Conservation (phyloP, 2,329 filamentous ascomycete genomes). For the Claviceps fusiformis region DNA sequence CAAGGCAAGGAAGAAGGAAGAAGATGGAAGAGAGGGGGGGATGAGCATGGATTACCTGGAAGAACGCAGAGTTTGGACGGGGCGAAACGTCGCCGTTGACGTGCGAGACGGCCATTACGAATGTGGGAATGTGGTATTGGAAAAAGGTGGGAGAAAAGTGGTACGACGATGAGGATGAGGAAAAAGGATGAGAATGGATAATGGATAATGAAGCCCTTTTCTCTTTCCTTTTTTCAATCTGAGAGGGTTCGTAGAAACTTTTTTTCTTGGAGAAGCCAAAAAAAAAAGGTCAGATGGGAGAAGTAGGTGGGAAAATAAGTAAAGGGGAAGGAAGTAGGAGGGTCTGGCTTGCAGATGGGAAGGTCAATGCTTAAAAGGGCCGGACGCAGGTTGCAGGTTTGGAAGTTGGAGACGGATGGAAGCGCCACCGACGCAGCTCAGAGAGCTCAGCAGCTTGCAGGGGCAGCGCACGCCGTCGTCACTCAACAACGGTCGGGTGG, state of each 20-base stretch:
- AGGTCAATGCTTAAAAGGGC: neutral
- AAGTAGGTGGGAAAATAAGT: neutral
- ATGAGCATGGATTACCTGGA: conserved; percentile 25
- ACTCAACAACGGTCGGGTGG: neutral
- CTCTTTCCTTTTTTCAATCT: too few relatives aligned
- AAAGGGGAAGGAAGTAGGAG: neutral
- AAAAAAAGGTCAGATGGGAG: too few relatives aligned
- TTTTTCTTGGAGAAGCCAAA: too few relatives aligned
- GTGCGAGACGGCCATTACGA: conserved; percentile 26
- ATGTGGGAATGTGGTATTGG: neutral
- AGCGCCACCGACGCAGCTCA: neutral
- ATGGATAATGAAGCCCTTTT: too few relatives aligned
- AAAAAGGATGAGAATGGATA: too few relatives aligned
- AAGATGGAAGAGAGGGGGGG: too few relatives aligned
- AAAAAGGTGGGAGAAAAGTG: too few relatives aligned
- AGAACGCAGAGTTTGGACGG: conserved; percentile 32
- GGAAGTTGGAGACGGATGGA: neutral
- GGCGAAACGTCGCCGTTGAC: conserved; percentile 38
- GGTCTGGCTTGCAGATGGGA: neutral
- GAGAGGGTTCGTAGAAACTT: too few relatives aligned
- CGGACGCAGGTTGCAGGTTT: neutral
- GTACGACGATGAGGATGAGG: too few relatives aligned
- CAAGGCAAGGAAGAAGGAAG: neutral
- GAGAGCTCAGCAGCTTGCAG: too few relatives aligned
- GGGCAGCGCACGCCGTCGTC: neutral